Percentiles rank a stretch among this genome's conserved stretches.
Evolutionary conservation across 2,329 filamentous ascomycete genomes (phyloP).

Genomic region (Cladobotryum protrusum): DNA sequence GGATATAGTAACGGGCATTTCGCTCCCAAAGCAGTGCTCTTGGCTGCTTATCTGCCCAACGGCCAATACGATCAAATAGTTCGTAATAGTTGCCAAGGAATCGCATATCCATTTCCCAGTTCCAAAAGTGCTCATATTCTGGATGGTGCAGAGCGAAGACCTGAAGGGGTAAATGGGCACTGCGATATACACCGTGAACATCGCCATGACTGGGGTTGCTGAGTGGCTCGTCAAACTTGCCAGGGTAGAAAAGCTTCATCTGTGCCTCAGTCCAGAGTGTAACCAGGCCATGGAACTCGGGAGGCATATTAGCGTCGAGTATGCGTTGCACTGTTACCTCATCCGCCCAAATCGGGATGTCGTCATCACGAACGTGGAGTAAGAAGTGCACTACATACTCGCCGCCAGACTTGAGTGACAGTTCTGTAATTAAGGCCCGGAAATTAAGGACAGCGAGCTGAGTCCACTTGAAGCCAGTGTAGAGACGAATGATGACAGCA

Average conservation of each 20-base stretch:
- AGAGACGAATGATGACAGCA: constrained; percentile 73
- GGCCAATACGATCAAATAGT: constrained; percentile 60
- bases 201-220: constrained; percentile 50
- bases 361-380: constrained; percentile 75
- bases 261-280: constrained; percentile 81
- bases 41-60: constrained; percentile 62
- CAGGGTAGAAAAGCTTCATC: constrained; percentile 71
- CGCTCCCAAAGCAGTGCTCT: constrained; percentile 73
- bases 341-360: constrained; percentile 76
- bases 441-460: constrained; percentile 73
- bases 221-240: constrained; percentile 63
- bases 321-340: constrained; percentile 65
- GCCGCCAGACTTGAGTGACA: constrained; percentile 69
- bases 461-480: constrained; percentile 73
- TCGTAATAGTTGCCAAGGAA: constrained; percentile 64
- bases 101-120: constrained; percentile 65
- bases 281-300: constrained; percentile 73
- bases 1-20: constrained; percentile 70
- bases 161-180: constrained; percentile 56
- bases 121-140: constrained; percentile 63
- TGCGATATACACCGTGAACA: constrained; percentile 64
- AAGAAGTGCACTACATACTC: constrained; percentile 81
- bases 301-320: constrained; percentile 58
- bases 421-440: constrained; percentile 72
- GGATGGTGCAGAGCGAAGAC: constrained; percentile 58